Conservation (phyloP, 176 grass and related monocot genomes). For the Aegilops umbellulata region DNA sequence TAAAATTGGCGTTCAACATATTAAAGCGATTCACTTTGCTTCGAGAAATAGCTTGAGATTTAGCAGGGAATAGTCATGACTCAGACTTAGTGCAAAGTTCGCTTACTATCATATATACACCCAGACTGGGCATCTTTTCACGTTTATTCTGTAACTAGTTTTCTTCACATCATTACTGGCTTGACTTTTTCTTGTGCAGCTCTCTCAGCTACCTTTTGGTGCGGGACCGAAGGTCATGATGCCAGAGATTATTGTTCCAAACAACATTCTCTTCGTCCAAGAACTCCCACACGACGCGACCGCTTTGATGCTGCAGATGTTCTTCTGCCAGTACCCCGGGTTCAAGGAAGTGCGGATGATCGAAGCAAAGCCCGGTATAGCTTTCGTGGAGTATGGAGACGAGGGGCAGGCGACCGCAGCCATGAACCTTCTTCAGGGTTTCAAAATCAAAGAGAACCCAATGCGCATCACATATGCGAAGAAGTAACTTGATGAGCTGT, state of each 20-base stretch:
- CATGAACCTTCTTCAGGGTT: conserved; percentile 69
- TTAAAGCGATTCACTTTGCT: background rate
- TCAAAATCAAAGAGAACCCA: conserved; percentile 80
- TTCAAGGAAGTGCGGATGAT: conserved; percentile 97
- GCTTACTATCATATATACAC: background rate
- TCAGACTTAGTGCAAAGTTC: background rate
- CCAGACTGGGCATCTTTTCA: background rate
- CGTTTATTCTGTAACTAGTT: background rate
- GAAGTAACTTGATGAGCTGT: conserved; percentile 43
- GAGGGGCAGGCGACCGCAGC: conserved; percentile 69
- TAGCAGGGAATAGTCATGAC: background rate
- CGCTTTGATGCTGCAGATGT: conserved; percentile 84
- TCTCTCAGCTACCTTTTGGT: conserved; percentile 65
- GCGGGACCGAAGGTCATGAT: conserved; percentile 61
- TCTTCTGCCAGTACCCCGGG: conserved; percentile 85
- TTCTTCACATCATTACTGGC: background rate
- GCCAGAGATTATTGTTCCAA: conserved; percentile 84
- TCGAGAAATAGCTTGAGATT: background rate
- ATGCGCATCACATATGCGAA: conserved; percentile 91
- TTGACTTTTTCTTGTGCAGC: conserved; percentile 40
- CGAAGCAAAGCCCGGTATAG: conserved; percentile 84
- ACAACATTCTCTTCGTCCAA: conserved; percentile 91
- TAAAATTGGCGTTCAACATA: background rate
- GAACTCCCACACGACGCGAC: conserved; percentile 84
- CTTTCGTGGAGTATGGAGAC: conserved; percentile 90